Base-by-base conservation (phyloP, 1,284 basidiomycete species). In the Microbotryum saponariae region DNA sequence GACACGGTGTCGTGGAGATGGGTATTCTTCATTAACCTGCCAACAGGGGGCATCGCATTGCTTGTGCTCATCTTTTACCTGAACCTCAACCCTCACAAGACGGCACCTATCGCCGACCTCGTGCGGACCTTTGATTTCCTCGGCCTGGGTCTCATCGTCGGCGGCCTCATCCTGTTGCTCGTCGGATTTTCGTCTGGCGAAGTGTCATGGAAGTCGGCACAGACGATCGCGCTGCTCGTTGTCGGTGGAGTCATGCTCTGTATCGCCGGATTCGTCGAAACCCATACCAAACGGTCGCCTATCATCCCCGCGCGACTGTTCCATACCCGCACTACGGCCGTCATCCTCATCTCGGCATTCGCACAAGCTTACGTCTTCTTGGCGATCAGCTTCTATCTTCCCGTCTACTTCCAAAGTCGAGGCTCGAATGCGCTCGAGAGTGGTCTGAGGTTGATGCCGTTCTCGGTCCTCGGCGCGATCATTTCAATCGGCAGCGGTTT, bases 261-360 rank as follows among this genome's bases (percentile, higher is more conserved):
- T 5, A 66, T 74, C 0, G 84, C 82, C 16, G 79, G 79, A 6
- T 67, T 85, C 37, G 86, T 89, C 70, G 89, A 91, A 73, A 63
- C 54, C 10, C 37, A 76, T 63, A 93, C 90, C 0, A 84, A 79
- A 52, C 82, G 87, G 14, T 84, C 84, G 6, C 86, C 90, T 0
- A 89, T 94, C 65, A 77, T 96, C 8, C 88, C 89, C 9, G 84
- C 87, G 8, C 82, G 88, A 5, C 73, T 91, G 42, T 90, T 92
- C 78, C 83, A 69, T 49, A 88, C 85, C 3, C 82, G 88, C 23
- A 91, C 88, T 2, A 88, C 87, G 0, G 79, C 78, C 1, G 78
- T 86, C 33, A 75, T 90, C 46, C 76, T 91, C 14, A 70, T 86
- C 33, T 79, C 81, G 2, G 78, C 77, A 4, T 82, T 89, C 71